Evolutionary conservation across 192 early-diverging fungal species (phyloP).

Genomic region (Podochytrium sp.): DNA sequence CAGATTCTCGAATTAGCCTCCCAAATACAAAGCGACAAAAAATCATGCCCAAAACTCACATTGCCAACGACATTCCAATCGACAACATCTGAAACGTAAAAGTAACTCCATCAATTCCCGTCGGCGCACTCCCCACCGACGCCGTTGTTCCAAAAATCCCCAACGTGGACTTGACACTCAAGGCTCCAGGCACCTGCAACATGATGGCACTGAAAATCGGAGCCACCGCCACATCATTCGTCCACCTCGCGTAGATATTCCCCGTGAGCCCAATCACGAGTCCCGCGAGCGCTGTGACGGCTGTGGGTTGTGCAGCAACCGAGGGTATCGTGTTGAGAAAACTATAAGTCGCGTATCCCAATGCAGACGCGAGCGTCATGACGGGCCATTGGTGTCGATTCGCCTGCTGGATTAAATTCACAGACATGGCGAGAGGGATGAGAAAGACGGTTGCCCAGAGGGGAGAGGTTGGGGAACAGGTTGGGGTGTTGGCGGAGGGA

Average conservation of each 20-base stretch:
- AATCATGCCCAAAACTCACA: conserved; percentile 49
- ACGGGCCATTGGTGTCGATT: conserved; percentile 64
- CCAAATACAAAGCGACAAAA: conserved; percentile 39
- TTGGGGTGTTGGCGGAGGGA: not conserved
- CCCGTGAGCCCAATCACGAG: conserved; percentile 80
- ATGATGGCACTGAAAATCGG: conserved; percentile 84
- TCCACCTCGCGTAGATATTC: conserved; percentile 77
- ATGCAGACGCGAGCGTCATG: conserved; percentile 71
- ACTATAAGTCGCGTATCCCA: conserved; percentile 71
- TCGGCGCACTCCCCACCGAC: not conserved
- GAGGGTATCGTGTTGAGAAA: conserved; percentile 62
- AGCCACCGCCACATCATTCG: conserved; percentile 76
- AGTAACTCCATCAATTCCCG: conserved; percentile 36
- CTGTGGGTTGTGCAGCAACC: conserved; percentile 39
- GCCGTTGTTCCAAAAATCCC: conserved; percentile 51
- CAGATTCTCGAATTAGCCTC: too few species aligned
- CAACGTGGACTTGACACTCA: conserved; percentile 71
- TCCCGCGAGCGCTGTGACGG: conserved; percentile 65
- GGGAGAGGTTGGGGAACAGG: conserved; percentile 9
- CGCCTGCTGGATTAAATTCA: conserved; percentile 64
- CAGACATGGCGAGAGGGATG: conserved; percentile 53
- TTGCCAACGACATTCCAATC: conserved; percentile 50
- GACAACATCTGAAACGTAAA: conserved; percentile 54
- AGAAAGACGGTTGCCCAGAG: conserved; percentile 65
- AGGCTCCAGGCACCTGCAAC: conserved; percentile 80